Evolutionary conservation across 139 green algal genomes (phyloP).

Genomic region (Tetradesmus lagerheimii): DNA sequence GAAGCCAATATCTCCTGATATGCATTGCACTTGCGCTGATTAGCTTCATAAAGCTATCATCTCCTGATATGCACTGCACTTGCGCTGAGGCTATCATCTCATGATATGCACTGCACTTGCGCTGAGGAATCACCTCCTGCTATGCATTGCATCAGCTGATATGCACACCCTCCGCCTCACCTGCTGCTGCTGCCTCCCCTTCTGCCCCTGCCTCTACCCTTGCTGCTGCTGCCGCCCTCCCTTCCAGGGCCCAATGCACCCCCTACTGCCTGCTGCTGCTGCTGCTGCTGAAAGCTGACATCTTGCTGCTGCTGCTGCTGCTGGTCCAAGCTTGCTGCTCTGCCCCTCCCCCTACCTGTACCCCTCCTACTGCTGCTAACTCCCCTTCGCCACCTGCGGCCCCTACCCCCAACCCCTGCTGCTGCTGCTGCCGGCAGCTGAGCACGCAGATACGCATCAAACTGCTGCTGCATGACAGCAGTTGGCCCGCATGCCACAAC

Average conservation of each 20-base stretch:
- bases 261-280: constrained; percentile 7
- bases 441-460: constrained; percentile 66
- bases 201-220: constrained; percentile 23
- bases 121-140: no score
- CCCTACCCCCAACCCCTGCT: not conserved
- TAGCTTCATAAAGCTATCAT: no score
- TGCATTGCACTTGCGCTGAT: no score
- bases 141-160: no score
- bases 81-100: no score
- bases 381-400: not conserved
- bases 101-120: no score
- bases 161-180: constrained; percentile 8
- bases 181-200: constrained; percentile 15
- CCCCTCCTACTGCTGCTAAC: not conserved
- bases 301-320: not conserved
- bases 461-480: constrained; percentile 66
- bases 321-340: not conserved
- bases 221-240: constrained; percentile 32
- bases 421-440: constrained; percentile 50
- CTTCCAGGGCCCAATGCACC: not conserved
- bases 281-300: not conserved
- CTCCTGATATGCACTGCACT: no score
- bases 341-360: no score
- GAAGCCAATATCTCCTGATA: no score
- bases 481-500: constrained; percentile 55